Conservation (phyloP, 2,329 filamentous ascomycete species). For the Ophiostoma ulmi region DNA sequence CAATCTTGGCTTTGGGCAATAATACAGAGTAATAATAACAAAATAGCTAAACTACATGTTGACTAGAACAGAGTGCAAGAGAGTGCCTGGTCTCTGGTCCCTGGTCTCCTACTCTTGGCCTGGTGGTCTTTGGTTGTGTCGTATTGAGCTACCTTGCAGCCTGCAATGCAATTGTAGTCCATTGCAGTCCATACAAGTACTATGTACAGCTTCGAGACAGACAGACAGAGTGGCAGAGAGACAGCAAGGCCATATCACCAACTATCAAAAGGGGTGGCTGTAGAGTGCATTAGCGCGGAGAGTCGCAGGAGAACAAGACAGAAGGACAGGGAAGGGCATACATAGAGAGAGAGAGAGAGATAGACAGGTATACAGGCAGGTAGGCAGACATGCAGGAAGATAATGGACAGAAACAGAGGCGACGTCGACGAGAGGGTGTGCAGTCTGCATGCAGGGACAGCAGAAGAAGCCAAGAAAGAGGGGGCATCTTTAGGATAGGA, state of each 20-base stretch:
- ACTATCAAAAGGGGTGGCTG: background rate
- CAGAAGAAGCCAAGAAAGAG: background rate
- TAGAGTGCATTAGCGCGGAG: slow-evolving; percentile 4
- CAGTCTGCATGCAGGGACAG: slow-evolving; percentile 7
- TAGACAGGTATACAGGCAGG: background rate
- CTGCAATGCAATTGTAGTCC: background rate
- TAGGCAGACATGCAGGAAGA: background rate
- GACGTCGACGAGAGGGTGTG: background rate
- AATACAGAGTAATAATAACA: background rate
- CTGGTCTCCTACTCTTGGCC: background rate
- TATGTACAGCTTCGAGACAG: no score
- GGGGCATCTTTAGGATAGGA: background rate
- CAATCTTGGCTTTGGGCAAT: background rate
- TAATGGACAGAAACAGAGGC: no score
- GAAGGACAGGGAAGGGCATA: background rate
- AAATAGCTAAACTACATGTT: background rate
- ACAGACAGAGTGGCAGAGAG: background rate
- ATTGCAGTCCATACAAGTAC: no score
- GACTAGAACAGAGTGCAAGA: background rate
- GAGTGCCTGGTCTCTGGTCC: no score
- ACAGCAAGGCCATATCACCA: background rate
- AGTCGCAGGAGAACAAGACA: background rate
- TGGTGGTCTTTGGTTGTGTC: background rate
- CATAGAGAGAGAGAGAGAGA: background rate
- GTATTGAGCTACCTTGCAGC: background rate